Evolutionary conservation across 768 basidiomycete genomes (phyloP), one percentile per base, ranked within the genome.

Genomic region (Albatrellus ellisii): DNA sequence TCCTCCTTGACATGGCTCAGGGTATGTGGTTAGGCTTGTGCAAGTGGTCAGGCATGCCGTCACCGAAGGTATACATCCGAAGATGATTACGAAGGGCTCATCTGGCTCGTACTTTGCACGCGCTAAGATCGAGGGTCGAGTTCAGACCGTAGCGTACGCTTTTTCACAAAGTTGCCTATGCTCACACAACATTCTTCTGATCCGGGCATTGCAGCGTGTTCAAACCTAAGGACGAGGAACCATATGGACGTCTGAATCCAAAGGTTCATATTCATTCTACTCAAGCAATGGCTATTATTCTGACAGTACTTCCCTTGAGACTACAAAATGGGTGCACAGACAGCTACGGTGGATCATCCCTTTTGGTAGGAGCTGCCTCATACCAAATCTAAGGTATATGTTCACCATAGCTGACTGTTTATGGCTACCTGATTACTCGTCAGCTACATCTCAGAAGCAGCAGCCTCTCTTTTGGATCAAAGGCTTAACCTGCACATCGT

Each of bases 51-150:
- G 70, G 53, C 67, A 59, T 44, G 82, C 85, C 11, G 83, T 92
- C 48, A 45, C 63, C 5, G 80, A 78, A 18, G 87, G 86, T 10
- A 70, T 87, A 32, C 87, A 92, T 52, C 89, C 89, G 8, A 87
- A 89, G 58, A 84, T 92, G 75, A 92, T 92, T 38, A 61, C 73
- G 4, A 90, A 89, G 54, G 90, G 90, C 9, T 88, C 84, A 2
- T 86, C 82, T 4, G 90, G 90, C 0, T 87, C 84, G 35, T 94
- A 94, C 60, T 92, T 92, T 59, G 87, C 84, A n/a, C 75, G 85
- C 44, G 74, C 79, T 1, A 88, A 81, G 60, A 62, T 67, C n/a
- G 81, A 85, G 11, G 81, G 80, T 17, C 66, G 70, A 34, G 70
- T 87, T 6, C 79, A 83, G 47, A 87, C 82, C 11, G 78, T 89